Evolutionary conservation across 345 rosid genomes (phyloP).

Genomic region (Xanthoceras sorbifolium): DNA sequence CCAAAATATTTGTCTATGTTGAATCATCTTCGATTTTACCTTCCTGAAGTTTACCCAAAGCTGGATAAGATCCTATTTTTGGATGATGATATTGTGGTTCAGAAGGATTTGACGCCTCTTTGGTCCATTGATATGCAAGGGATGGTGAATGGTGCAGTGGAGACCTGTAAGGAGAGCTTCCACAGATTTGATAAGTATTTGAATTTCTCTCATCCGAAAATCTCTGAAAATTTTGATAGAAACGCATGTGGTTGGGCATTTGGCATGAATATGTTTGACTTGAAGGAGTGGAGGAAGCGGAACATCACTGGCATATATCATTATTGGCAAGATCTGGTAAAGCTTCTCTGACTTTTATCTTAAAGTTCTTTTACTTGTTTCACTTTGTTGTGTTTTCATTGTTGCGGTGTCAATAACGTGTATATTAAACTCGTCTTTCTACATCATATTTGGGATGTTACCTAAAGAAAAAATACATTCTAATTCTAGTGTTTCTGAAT

Average conservation of each 20-base stretch:
- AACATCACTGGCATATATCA: slow-evolving; percentile 94
- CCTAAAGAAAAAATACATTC: background rate
- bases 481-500: background rate
- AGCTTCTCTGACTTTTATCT: slow-evolving; percentile 8
- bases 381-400: background rate
- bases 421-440: background rate
- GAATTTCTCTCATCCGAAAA: slow-evolving; percentile 88
- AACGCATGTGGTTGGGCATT: slow-evolving; percentile 98
- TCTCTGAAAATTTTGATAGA: slow-evolving; percentile 68
- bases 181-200: slow-evolving; percentile 98
- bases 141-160: slow-evolving; percentile 89
- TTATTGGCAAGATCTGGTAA: slow-evolving; percentile 94
- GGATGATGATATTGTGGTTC: slow-evolving; percentile 90
- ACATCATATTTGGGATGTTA: too few species aligned
- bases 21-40: slow-evolving; percentile 88
- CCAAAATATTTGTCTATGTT: slow-evolving; percentile 85
- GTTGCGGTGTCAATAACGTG: too few species aligned
- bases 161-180: slow-evolving; percentile 88
- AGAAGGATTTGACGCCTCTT: slow-evolving; percentile 79
- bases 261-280: slow-evolving; percentile 98
- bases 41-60: slow-evolving; percentile 83
- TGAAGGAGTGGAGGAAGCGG: slow-evolving; percentile 83
- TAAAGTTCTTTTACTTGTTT: background rate
- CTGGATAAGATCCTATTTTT: slow-evolving; percentile 75
- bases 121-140: slow-evolving; percentile 75